Evolutionary conservation across 78 protist species (phyloP).

Genomic region (Cavenderia fasciculata): DNA sequence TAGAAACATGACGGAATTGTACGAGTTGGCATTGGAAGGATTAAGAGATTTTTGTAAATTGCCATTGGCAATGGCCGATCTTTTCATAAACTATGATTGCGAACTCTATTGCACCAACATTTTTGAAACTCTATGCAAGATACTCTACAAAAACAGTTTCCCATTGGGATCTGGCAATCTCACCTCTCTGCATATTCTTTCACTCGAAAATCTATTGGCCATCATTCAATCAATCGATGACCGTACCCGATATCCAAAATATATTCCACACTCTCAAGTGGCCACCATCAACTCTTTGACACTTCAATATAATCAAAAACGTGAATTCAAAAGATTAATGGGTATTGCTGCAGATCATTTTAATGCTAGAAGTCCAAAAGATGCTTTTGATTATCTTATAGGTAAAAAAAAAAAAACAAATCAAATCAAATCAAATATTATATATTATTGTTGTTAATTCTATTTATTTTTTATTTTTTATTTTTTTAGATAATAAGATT

Average conservation of each 20-base stretch:
- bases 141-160: slow-evolving; percentile 77
- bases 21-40: slow-evolving; percentile 86
- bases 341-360: slow-evolving; percentile 54
- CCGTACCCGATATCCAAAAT: slow-evolving; percentile 13
- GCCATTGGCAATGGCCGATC: slow-evolving; percentile 64
- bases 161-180: slow-evolving; percentile 75
- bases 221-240: slow-evolving; percentile 67
- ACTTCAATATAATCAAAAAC: slow-evolving; percentile 8
- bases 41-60: slow-evolving; percentile 82
- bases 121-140: slow-evolving; percentile 80
- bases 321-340: slow-evolving; percentile 14
- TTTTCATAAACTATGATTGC: slow-evolving; percentile 88
- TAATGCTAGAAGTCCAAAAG: slow-evolving; percentile 32
- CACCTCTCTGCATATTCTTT: slow-evolving; percentile 69
- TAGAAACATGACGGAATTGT: slow-evolving; percentile 18
- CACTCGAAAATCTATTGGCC: slow-evolving; percentile 84
- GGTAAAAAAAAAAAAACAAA: no score
- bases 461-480: background rate
- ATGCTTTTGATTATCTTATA: slow-evolving; percentile 45
- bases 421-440: no score
- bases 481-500: slow-evolving; percentile 20
- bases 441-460: no score
- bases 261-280: slow-evolving; percentile 11
- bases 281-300: background rate
- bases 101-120: slow-evolving; percentile 82